phyloP scores from a whole-genome alignment of 148 eudicot genomes.

The Rhododendron molle region DNA sequence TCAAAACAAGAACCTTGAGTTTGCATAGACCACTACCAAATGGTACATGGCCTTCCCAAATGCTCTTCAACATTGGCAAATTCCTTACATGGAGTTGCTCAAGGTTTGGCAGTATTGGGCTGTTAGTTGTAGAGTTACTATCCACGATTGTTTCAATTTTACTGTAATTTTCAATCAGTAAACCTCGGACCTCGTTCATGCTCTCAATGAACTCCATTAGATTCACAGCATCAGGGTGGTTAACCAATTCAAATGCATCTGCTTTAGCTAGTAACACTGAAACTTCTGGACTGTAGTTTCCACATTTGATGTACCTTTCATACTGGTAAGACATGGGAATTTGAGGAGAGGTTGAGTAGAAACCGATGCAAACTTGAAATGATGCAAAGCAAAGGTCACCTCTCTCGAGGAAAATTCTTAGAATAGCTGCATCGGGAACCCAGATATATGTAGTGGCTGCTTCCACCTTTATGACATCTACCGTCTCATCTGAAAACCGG shows the following conservation, averaged over 20 bases:
- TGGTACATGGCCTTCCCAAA: background rate
- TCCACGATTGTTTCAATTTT: background rate
- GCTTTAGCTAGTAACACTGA: constrained; percentile 2
- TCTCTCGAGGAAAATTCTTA: background rate
- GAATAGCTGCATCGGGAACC: background rate
- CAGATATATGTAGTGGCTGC: background rate
- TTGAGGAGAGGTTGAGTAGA: background rate
- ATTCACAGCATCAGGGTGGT: constrained; percentile 5
- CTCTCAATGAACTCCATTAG: background rate
- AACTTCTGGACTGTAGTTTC: background rate
- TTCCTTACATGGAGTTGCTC: background rate
- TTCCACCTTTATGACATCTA: constrained; percentile 16
- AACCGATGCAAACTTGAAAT: constrained; percentile 16
- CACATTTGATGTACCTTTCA: constrained; percentile 14
- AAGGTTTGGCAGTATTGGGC: background rate
- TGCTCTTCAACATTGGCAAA: constrained; percentile 2
- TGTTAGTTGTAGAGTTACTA: background rate
- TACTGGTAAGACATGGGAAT: constrained; percentile 6
- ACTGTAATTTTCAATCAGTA: background rate
- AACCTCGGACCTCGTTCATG: background rate
- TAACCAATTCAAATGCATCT: constrained; percentile 13
- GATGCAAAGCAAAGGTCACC: background rate
- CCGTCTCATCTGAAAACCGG: background rate
- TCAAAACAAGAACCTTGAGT: background rate
- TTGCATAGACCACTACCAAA: background rate